A percentile compares a stretch with the other conserved stretches of the same genome.
phyloP scores from a whole-genome alignment of 345 rosid species.

The Brassica juncea region DNA sequence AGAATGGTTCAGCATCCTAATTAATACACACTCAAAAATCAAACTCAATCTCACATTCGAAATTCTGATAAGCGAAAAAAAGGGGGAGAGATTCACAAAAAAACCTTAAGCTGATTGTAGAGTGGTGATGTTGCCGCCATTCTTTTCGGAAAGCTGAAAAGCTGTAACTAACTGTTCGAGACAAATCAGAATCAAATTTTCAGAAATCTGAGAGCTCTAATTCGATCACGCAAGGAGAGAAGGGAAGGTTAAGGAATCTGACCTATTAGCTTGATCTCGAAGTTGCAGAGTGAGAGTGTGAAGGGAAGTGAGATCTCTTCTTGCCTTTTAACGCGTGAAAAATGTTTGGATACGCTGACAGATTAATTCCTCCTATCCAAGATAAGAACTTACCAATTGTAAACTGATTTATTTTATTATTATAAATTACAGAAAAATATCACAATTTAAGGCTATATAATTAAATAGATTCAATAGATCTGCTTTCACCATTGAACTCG shows the following conservation, averaged over 20 bases:
- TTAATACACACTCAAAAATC: slow-evolving; percentile 2
- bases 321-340: background rate
- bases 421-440: no score
- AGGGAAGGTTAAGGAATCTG: background rate
- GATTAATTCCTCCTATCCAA: background rate
- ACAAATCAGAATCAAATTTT: background rate
- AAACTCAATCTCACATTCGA: slow-evolving; percentile 1
- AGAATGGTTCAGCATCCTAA: slow-evolving; percentile 82
- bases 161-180: background rate
- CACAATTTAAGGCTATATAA: no score
- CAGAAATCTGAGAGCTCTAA: background rate
- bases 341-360: slow-evolving; percentile 29
- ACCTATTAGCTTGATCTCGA: slow-evolving; percentile 22
- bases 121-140: slow-evolving; percentile 59
- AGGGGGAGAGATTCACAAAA: background rate
- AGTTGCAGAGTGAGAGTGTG: slow-evolving; percentile 27
- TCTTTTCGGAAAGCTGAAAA: slow-evolving; percentile 3
- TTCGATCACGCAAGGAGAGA: slow-evolving; percentile 3
- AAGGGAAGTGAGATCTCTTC: slow-evolving; percentile 28
- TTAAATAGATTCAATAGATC: no score
- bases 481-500: no score
- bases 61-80: background rate
- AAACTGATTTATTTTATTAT: no score
- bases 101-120: slow-evolving; percentile 72
- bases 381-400: background rate